Evolutionary conservation across 2,329 filamentous ascomycete species (phyloP), one percentile per base, ranked within the genome.

Genomic region (Ampelomyces quisqualis): DNA sequence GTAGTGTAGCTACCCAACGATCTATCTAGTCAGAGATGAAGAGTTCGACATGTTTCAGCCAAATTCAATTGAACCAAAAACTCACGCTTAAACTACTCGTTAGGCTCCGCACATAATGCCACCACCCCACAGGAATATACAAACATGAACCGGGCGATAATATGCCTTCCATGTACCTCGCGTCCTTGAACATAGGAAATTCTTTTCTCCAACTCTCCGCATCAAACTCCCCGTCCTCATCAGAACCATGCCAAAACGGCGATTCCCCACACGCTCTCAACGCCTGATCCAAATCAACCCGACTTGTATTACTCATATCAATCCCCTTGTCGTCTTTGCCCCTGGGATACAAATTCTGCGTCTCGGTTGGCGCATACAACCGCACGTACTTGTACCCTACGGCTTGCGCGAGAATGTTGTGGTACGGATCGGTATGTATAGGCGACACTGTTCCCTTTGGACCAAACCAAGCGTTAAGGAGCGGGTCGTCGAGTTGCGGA

Each of bases 41-140:
- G n/a, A n/a, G n/a, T n/a, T n/a, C n/a, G n/a, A n/a, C n/a, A n/a
- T n/a, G n/a, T n/a, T n/a, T n/a, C n/a, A n/a, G n/a, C n/a, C n/a
- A n/a, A n/a, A n/a, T 11, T 57, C 39, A 66, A 34, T 64, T 64
- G 23, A 62, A 98, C 93, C 93, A 98, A 62, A 96, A 97, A 62
- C 90, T 96, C 9, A 97, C 90, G 54, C 90, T 96, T 60, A 95
- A 90, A 62, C 91, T 95, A 14, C 88, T 81, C 41, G 82, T 89
- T 58, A 97, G 64, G 34, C 89, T 89, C 45, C 87, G 77, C 3
- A 97, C 88, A 68, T 96, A 97, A 73, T 98, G 93, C 93, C 93
- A 98, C 91, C 93, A 98, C 0, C 91, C 93, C 4, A 88, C 77
- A 0, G 93, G 93, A 38, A 98, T 88, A 64, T 95, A 93, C 38